These are phyloP conservation scores for Aspergillus sp. DNA, from an alignment of 2,329 filamentous ascomycete species.

Conservation along the genomic window DNA sequence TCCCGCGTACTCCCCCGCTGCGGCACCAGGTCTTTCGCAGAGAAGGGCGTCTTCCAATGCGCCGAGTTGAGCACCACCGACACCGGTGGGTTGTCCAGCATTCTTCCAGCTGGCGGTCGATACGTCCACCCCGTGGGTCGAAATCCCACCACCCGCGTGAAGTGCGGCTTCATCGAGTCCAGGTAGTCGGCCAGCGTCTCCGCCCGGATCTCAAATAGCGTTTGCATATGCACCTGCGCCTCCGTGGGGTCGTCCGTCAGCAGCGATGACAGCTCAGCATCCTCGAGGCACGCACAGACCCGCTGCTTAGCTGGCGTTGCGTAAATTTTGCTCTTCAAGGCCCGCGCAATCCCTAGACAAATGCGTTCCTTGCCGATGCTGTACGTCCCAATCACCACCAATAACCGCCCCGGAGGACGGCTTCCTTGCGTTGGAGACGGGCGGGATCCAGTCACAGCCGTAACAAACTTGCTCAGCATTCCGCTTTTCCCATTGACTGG, in stretches of 20 bases:
- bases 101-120: conserved; percentile 66
- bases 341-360: conserved; percentile 86
- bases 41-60: conserved; percentile 76
- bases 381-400: conserved; percentile 95
- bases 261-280: conserved; percentile 73
- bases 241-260: conserved; percentile 78
- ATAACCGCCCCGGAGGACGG: conserved; percentile 63
- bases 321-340: conserved; percentile 84
- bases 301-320: conserved; percentile 79
- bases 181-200: conserved; percentile 91
- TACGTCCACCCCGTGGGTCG: conserved; percentile 95
- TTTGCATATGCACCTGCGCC: conserved; percentile 97
- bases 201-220: conserved; percentile 86
- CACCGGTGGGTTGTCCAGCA: conserved; percentile 64
- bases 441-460: conserved; percentile 43
- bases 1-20: conserved; percentile 82
- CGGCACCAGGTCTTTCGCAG: conserved; percentile 69
- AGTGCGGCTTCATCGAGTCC: conserved; percentile 74
- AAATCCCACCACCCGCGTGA: conserved; percentile 85
- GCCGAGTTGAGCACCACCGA: conserved; percentile 65
- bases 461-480: conserved; percentile 66
- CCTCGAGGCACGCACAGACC: conserved; percentile 81
- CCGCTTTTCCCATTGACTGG: conserved; percentile 51
- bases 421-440: conserved; percentile 31
- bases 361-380: conserved; percentile 97